Conservation (phyloP, 208 protist genomes). For the Herpetomonas tarakana region DNA sequence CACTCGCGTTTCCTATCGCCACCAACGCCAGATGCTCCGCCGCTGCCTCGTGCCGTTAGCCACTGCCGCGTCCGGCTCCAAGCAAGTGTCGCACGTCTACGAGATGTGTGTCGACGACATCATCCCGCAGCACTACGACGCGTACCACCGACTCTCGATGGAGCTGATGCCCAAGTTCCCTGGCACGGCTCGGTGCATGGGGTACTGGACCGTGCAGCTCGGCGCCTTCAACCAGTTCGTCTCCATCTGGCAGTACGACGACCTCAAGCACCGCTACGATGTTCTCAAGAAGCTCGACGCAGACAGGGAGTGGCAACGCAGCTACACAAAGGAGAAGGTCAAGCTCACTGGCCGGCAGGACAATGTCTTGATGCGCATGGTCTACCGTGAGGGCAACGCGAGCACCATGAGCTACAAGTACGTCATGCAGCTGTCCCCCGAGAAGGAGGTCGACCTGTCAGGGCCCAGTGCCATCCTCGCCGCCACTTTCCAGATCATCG, state of each 20-base stretch:
- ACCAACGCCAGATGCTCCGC: too few relatives aligned
- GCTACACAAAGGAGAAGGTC: slow-evolving; percentile 27
- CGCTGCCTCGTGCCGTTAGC: background rate
- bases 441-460: slow-evolving; percentile 48
- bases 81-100: slow-evolving; percentile 37
- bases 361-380: slow-evolving; percentile 56
- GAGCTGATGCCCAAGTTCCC: slow-evolving; percentile 53
- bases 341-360: slow-evolving; percentile 36
- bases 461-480: slow-evolving; percentile 57
- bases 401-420: slow-evolving; percentile 79
- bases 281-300: slow-evolving; percentile 36
- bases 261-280: slow-evolving; percentile 67
- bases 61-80: background rate
- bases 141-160: slow-evolving; percentile 48
- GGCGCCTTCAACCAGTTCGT: slow-evolving; percentile 71
- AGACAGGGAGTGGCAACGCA: slow-evolving; percentile 61
- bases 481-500: slow-evolving; percentile 55
- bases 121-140: slow-evolving; percentile 53
- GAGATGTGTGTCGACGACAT: slow-evolving; percentile 64
- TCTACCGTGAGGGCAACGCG: slow-evolving; percentile 56
- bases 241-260: slow-evolving; percentile 78
- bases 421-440: slow-evolving; percentile 54
- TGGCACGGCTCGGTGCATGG: slow-evolving; percentile 37
- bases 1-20: too few relatives aligned
- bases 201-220: slow-evolving; percentile 74